These are phyloP conservation scores for Naganishia kalamii DNA, from an alignment of 768 basidiomycete genomes.

Conservation along the genomic window DNA sequence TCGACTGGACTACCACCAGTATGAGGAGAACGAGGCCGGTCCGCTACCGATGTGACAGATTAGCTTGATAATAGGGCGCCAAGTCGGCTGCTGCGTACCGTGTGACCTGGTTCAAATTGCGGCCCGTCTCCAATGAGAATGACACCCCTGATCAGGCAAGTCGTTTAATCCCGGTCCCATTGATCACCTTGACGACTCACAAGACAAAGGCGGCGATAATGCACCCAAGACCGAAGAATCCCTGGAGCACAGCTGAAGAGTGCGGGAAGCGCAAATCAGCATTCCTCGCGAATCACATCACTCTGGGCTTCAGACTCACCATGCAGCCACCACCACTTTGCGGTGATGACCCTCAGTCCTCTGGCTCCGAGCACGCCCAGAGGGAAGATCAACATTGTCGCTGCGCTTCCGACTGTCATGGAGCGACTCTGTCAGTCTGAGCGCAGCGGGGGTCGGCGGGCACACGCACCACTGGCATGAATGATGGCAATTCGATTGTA, in stretches of 20 bases:
- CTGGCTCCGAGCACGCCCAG: not conserved
- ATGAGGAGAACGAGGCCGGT: constrained; percentile 8
- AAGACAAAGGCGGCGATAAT: not conserved
- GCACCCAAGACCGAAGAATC: constrained; percentile 2
- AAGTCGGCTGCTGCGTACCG: not conserved
- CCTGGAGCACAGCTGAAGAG: constrained; percentile 1
- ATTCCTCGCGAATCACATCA: no score
- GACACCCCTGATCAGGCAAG: not conserved
- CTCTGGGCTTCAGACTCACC: constrained; percentile 2
- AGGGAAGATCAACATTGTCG: constrained; percentile 9
- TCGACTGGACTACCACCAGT: not conserved
- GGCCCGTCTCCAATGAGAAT: not conserved
- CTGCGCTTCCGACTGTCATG: constrained; percentile 1
- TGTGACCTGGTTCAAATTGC: not conserved
- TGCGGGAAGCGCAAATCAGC: not conserved
- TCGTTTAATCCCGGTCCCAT: not conserved
- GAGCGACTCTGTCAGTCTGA: not conserved
- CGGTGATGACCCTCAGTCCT: not conserved
- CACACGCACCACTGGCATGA: constrained; percentile 1
- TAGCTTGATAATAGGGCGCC: not conserved
- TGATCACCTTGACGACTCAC: not conserved
- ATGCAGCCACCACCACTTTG: constrained; percentile 12
- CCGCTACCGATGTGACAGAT: not conserved
- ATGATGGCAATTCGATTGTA: not conserved
- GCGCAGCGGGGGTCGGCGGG: not conserved